Evolutionary conservation across 176 grass and related monocot genomes (phyloP), one percentile per base, ranked within the genome.

Genomic region (Oryza longistaminata): DNA sequence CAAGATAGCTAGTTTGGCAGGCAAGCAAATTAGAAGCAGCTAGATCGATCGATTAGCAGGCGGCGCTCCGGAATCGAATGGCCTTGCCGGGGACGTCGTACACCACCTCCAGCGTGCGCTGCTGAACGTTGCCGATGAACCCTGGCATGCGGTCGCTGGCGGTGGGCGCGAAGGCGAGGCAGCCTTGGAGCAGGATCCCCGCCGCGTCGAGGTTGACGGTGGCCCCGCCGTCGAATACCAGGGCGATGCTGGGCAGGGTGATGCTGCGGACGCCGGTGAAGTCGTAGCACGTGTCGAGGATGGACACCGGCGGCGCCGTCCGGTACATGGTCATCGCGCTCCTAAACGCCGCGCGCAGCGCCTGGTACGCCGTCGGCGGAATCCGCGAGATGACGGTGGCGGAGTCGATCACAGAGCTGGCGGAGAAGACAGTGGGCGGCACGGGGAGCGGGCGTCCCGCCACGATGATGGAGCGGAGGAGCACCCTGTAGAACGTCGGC

Each of bases 251-350:
- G 34, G 92, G 92, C 64, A 94, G 34, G 24, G 7, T 39, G 68
- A 87, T 83, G 5, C 0, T 73, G 21, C 11, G 19, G 43, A 77
- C 12, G 22, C 74, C 71, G 3, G 61, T 85, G 11, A 91, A 78
- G 82, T 94, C 17, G 71, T 67, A 94, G 77, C 92, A 94, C 0
- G 92, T 94, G 80, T 94, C 92, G n/a, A 94, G 61, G 75, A 84
- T 81, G 14, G 68, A 21, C 10, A 80, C 9, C 3, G 55, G 35
- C 34, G 75, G 70, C 22, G 86, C 76, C 48, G 64, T 68, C 68
- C 39, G 16, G 70, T 94, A 91, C 83, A 44, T 65, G 27, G 26
- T 68, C 92, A 94, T 94, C 14, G 21, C 52, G 13, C 46, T 6
- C 64, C 64, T 64, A 43, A 94, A 94, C n/a, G 27, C 77, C 67